Evolutionary conservation across 129 eudicot species (phyloP), one percentile per base, ranked within the genome.

Genomic region (Scalesia atractyloides): DNA sequence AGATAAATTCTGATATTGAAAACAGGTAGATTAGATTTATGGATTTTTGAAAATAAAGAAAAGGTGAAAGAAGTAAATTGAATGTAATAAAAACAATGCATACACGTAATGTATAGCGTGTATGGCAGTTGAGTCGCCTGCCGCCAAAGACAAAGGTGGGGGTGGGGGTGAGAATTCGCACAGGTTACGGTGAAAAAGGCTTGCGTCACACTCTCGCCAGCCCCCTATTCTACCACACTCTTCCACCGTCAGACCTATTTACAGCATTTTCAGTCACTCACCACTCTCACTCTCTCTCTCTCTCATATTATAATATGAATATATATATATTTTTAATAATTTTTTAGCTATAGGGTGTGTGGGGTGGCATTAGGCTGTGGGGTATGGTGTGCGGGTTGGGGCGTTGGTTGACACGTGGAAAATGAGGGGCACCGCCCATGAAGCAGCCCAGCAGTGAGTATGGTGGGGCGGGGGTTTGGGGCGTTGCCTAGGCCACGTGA

Each of bases 141-240:
- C 76, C 76, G 76, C 68, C 76, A 72, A 43, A 72, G 68, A 72
- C 69, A 60, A 60, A 50, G 73, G 70, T 4, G 43, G 60, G 48
- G 43, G 43, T 37, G 43, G 44, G 46, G 46, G 46, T 7, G 36
- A 30, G 59, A 47, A 73, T 71, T 71, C 14, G 43, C 76, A 57
- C 58, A 58, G 68, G 68, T 43, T 59, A 72, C 75, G 75, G 75
- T 58, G 44, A 41, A 54, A 51, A 52, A 48, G 34, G 47, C 58
- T 75, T 44, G n/a, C 74, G 80, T 76, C 80, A 76, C 51, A 13
- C 61, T 68, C 51, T 16, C 49, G 48, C 69, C 69, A 73, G 60
- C 69, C 18, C 59, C 68, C 77, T 73, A 72, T 5, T 59, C 76
- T 57, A 56, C 75, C 52, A 49, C 52, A 49, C 58, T 48, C 41